phyloP scores from a whole-genome alignment of 331 rosid species.

The Malus hybrid region DNA sequence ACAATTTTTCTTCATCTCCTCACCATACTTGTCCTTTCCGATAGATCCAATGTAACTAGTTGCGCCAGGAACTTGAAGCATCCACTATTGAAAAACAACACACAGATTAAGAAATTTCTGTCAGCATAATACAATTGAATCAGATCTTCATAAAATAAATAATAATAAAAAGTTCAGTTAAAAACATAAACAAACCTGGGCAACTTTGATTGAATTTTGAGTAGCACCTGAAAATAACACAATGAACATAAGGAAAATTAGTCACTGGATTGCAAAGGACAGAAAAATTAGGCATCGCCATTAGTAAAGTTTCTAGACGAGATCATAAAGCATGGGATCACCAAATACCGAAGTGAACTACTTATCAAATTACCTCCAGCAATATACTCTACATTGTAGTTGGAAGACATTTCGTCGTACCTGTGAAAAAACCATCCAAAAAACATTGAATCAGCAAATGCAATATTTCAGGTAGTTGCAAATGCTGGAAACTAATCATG shows the following conservation, averaged over 20 bases:
- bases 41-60: conserved; percentile 89
- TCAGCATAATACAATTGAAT: background rate
- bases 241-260: background rate
- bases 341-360: background rate
- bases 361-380: conserved; percentile 72
- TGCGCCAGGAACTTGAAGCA: conserved; percentile 87
- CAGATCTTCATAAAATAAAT: background rate
- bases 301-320: background rate
- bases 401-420: conserved; percentile 69
- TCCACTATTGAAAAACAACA: conserved; percentile 41
- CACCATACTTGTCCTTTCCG: conserved; percentile 93
- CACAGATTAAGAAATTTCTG: background rate
- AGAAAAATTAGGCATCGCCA: background rate
- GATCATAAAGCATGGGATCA: background rate
- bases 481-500: background rate
- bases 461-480: background rate
- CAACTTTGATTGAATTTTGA: conserved; percentile 85
- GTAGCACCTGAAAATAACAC: conserved; percentile 60
- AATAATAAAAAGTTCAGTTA: background rate
- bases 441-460: background rate
- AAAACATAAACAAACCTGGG: conserved; percentile 49
- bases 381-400: conserved; percentile 66
- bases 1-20: conserved; percentile 72
- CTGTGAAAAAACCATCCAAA: conserved; percentile 20
- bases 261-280: background rate